Percentiles rank a stretch among this genome's conserved stretches.
Conservation (phyloP, 2,329 filamentous ascomycete genomes). For the Trichoderma oligosporum region DNA sequence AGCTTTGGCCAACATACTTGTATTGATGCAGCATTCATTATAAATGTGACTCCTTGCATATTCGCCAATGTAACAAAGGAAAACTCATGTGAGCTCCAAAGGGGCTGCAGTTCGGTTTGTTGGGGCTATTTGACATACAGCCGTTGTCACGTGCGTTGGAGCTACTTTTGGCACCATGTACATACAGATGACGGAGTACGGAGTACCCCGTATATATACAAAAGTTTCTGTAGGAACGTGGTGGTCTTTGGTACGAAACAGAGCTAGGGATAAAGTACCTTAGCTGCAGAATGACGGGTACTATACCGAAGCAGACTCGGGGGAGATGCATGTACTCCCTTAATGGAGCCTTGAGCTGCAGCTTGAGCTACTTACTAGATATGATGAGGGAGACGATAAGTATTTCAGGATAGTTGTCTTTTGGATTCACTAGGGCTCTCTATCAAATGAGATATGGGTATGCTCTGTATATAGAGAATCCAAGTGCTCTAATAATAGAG, state of each 20-base stretch:
- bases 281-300: background rate
- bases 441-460: too few relatives aligned
- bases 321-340: too few relatives aligned
- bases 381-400: too few relatives aligned
- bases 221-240: background rate
- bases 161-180: background rate
- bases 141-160: background rate
- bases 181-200: background rate
- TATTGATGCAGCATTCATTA: too few relatives aligned
- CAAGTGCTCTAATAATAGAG: too few relatives aligned
- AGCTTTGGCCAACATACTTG: too few relatives aligned
- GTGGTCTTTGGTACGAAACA: background rate
- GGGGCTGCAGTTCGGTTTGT: conserved; percentile 1
- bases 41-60: conserved; percentile 3
- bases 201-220: background rate
- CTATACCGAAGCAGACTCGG: background rate
- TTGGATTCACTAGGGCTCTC: too few relatives aligned
- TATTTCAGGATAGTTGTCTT: too few relatives aligned
- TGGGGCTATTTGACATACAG: background rate
- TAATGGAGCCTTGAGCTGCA: too few relatives aligned
- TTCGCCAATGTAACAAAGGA: background rate
- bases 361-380: too few relatives aligned
- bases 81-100: background rate
- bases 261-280: background rate
- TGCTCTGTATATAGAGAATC: too few relatives aligned